phyloP scores from a whole-genome alignment of 768 basidiomycete species.

The Suillus tomentosus region DNA sequence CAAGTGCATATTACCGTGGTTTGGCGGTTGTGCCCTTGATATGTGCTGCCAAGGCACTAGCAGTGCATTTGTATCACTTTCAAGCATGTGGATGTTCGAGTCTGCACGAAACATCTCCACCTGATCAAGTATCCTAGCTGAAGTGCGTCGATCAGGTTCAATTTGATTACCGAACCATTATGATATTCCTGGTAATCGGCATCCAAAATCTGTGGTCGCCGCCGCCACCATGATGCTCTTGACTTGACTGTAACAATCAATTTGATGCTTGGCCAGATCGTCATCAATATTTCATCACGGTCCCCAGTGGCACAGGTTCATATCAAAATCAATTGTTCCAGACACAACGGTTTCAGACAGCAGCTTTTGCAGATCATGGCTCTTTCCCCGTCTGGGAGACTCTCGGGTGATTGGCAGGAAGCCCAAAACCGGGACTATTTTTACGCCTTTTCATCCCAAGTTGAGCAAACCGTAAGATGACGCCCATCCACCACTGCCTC shows the following conservation, averaged over 20 bases:
- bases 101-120: background rate
- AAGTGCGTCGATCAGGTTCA: background rate
- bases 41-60: background rate
- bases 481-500: background rate
- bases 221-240: background rate
- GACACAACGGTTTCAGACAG: background rate
- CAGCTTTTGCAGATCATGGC: background rate
- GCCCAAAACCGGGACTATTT: background rate
- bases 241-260: background rate
- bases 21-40: background rate
- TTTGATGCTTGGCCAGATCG: background rate
- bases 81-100: background rate
- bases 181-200: background rate
- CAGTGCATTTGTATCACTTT: background rate
- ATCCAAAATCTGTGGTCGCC: background rate
- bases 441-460: background rate
- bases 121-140: background rate
- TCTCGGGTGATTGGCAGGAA: slow-evolving; percentile 1
- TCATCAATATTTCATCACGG: background rate
- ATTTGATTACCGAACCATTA: background rate
- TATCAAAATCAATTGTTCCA: background rate
- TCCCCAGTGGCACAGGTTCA: background rate
- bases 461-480: background rate
- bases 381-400: background rate
- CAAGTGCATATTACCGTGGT: background rate